Percentiles rank a stretch among this genome's conserved stretches.
Conservation (phyloP, 1,284 basidiomycete species). For the Tranzscheliella williamsii region DNA sequence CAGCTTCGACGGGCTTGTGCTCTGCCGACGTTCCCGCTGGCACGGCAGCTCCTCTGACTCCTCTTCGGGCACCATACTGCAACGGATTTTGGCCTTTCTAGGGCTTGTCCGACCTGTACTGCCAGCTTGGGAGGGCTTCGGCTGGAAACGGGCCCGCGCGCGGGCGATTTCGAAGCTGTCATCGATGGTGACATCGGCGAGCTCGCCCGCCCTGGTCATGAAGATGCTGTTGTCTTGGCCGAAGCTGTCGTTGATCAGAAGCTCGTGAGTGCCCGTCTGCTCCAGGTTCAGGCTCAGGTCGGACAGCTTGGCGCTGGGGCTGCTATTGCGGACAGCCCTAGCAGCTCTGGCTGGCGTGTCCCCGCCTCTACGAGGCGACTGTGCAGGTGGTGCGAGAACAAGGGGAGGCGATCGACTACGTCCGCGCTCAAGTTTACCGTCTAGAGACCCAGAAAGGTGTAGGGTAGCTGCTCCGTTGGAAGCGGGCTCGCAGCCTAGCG, state of each 20-base stretch:
- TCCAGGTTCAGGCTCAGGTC: conserved; percentile 24
- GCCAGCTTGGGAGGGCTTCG: background rate
- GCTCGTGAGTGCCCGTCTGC: conserved; percentile 11
- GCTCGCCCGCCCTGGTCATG: conserved; percentile 9
- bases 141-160: conserved; percentile 7
- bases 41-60: conserved; percentile 3
- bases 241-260: conserved; percentile 17
- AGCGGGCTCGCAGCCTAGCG: no score
- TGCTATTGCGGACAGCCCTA: no score
- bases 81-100: conserved; percentile 5
- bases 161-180: conserved; percentile 34
- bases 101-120: background rate
- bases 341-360: no score
- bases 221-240: conserved; percentile 9
- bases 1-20: background rate
- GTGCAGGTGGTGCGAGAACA: no score
- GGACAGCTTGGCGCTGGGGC: conserved; percentile 18
- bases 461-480: no score
- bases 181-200: conserved; percentile 33
- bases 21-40: conserved; percentile 2
- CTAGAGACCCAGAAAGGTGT: no score
- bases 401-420: no score
- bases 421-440: no score
- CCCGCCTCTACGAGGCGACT: no score
- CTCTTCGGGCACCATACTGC: conserved; percentile 28